A percentile compares a stretch with the other conserved stretches of the same genome.
phyloP scores from a whole-genome alignment of 2,329 filamentous ascomycete genomes.

The Colletotrichum tropicale region DNA sequence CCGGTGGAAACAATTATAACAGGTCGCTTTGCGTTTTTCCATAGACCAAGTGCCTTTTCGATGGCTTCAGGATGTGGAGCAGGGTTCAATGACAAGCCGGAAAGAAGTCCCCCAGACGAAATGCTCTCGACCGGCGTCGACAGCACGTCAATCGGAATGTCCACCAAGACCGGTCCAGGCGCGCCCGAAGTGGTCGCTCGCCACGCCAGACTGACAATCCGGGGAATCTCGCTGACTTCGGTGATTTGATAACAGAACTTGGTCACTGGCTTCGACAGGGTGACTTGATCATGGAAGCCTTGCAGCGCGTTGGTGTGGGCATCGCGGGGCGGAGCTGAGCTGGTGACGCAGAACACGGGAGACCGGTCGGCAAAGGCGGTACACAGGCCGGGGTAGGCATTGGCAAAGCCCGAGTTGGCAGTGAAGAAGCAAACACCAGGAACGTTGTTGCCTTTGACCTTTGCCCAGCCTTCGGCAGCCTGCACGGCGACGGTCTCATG shows the following conservation, averaged over 20 bases:
- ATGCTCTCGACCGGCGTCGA: not conserved
- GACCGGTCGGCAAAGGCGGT: slow-evolving; percentile 4
- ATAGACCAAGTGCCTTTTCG: not conserved
- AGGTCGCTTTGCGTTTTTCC: not conserved
- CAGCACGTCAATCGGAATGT: not conserved
- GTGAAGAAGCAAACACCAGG: slow-evolving; percentile 3
- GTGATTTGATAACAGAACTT: not conserved
- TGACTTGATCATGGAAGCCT: slow-evolving; percentile 4
- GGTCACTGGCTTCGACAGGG: not conserved
- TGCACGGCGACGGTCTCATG: slow-evolving; percentile 8
- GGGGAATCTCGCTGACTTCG: not conserved
- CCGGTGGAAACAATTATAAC: not conserved
- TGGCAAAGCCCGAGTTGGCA: slow-evolving; percentile 5
- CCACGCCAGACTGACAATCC: slow-evolving; percentile 3
- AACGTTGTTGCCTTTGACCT: not conserved
- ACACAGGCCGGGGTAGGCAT: not conserved
- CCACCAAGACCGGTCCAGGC: not conserved
- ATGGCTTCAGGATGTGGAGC: not conserved
- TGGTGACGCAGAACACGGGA: slow-evolving; percentile 2
- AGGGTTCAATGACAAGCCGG: not conserved
- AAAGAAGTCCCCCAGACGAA: not conserved
- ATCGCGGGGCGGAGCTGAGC: not conserved
- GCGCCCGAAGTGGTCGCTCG: not conserved
- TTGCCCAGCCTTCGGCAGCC: slow-evolving; percentile 6
- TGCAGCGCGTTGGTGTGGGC: slow-evolving; percentile 3